phyloP scores from a whole-genome alignment of 1,139 yeast genomes.

The Suhomyces maxii region DNA sequence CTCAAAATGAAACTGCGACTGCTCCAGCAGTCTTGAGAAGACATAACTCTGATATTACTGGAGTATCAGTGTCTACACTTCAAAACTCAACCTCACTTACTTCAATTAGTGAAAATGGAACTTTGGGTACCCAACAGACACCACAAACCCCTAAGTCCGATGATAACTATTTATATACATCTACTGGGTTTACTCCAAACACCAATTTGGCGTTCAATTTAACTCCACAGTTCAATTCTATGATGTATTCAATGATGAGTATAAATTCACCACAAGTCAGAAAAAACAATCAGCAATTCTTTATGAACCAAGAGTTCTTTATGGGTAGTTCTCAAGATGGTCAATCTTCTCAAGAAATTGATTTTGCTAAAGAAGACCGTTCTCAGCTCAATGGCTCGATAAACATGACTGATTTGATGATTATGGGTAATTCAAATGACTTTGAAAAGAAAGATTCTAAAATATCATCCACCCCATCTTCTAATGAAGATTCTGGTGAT shows the following conservation, averaged over 20 bases:
- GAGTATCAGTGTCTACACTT: slow-evolving; percentile 17
- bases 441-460: slow-evolving; percentile 1
- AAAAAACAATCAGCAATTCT: slow-evolving; percentile 20
- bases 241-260: slow-evolving; percentile 43
- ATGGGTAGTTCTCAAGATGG: slow-evolving; percentile 12
- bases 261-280: slow-evolving; percentile 36
- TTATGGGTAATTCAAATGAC: slow-evolving; percentile 10
- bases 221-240: slow-evolving; percentile 46
- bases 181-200: slow-evolving; percentile 39
- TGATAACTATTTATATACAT: slow-evolving; percentile 30
- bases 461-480: slow-evolving; percentile 3
- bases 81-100: slow-evolving; percentile 7
- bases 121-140: slow-evolving; percentile 6
- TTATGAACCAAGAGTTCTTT: slow-evolving; percentile 34
- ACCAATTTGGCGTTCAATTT: slow-evolving; percentile 30
- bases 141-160: slow-evolving; percentile 43
- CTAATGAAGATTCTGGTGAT: slow-evolving; percentile 38
- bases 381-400: slow-evolving; percentile 13
- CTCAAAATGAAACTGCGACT: background rate
- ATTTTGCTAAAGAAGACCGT: slow-evolving; percentile 6
- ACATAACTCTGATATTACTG: slow-evolving; percentile 33
- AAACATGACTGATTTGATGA: slow-evolving; percentile 24
- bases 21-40: slow-evolving; percentile 25
- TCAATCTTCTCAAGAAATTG: slow-evolving; percentile 2
- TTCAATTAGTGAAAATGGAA: slow-evolving; percentile 20